phyloP scores from a whole-genome alignment of 495 filamentous ascomycete genomes.

The Baudoinia panamericana region DNA sequence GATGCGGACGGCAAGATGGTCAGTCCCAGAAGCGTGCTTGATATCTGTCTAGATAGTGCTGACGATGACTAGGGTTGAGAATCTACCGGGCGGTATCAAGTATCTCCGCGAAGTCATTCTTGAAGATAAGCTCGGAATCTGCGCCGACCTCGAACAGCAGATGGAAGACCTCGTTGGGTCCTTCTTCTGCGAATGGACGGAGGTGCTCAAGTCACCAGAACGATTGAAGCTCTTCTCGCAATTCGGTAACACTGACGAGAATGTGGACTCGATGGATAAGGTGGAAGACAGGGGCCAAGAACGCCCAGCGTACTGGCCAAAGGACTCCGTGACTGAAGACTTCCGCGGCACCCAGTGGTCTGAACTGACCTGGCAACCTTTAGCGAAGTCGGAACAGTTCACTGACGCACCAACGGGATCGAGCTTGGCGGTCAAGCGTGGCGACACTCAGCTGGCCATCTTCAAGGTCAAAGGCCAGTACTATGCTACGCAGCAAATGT shows the following conservation, averaged over 20 bases:
- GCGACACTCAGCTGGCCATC: conserved; percentile 83
- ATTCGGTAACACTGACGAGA: conserved; percentile 75
- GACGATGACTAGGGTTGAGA: conserved; percentile 86
- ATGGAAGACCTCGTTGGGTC: conserved; percentile 79
- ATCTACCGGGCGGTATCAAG: conserved; percentile 70
- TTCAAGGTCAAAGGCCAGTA: conserved; percentile 76
- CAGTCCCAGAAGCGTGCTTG: too few species aligned
- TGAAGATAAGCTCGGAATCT: conserved; percentile 81
- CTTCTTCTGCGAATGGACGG: conserved; percentile 96
- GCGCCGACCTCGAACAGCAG: conserved; percentile 71
- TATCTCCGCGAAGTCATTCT: conserved; percentile 78
- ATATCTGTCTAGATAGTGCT: conserved; percentile 90
- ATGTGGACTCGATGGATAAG: conserved; percentile 54
- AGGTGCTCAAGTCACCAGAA: conserved; percentile 58
- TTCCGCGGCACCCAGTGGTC: conserved; percentile 69
- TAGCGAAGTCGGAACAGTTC: conserved; percentile 64
- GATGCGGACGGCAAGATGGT: conserved; percentile 87
- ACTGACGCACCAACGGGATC: conserved; percentile 56
- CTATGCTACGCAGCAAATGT: conserved; percentile 96
- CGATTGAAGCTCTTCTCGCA: conserved; percentile 65
- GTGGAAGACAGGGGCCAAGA: conserved; percentile 62
- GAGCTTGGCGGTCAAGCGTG: conserved; percentile 63
- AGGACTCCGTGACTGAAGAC: conserved; percentile 52
- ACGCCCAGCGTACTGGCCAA: conserved; percentile 75
- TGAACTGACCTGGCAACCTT: conserved; percentile 66